Conservation (phyloP, 345 rosid genomes). For the Pseudoturritis turrita region DNA sequence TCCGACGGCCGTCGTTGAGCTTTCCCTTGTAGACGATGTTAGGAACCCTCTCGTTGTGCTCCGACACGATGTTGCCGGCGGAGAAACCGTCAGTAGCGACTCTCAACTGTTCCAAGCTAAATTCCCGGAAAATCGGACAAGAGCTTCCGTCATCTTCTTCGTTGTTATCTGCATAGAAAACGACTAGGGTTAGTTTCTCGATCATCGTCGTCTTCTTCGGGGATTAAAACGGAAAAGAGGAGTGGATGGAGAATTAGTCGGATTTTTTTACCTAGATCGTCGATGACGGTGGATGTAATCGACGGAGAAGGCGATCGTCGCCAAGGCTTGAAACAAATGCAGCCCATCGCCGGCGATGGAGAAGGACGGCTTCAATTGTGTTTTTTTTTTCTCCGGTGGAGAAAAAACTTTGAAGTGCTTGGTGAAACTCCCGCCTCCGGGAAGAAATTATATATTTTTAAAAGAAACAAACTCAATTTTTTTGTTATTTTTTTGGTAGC, state of each 20-base stretch:
- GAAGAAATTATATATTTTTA: not conserved
- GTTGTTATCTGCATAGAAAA: constrained; percentile 1
- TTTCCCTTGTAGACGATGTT: constrained; percentile 85
- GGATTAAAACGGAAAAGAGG: not conserved
- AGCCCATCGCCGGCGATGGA: constrained; percentile 24
- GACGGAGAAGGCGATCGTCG: constrained; percentile 22
- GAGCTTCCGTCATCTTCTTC: constrained; percentile 1
- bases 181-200: constrained; percentile 4
- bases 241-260: not conserved
- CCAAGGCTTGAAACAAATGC: constrained; percentile 27
- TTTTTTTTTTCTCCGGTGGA: not conserved
- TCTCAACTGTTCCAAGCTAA: constrained; percentile 60
- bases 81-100: constrained; percentile 74
- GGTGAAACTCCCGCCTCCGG: constrained; percentile 30
- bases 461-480: not conserved
- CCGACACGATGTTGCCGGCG: constrained; percentile 80
- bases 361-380: not conserved
- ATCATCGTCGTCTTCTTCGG: constrained; percentile 16
- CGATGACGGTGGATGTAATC: constrained; percentile 12
- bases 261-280: constrained; percentile 20
- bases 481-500: not conserved
- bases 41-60: constrained; percentile 93
- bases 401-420: not conserved
- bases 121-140: constrained; percentile 66
- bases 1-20: constrained; percentile 47